A percentile compares a stretch with the other conserved stretches of the same genome.
Conservation (phyloP, 495 filamentous ascomycete genomes). For the Neurospora sp. region DNA sequence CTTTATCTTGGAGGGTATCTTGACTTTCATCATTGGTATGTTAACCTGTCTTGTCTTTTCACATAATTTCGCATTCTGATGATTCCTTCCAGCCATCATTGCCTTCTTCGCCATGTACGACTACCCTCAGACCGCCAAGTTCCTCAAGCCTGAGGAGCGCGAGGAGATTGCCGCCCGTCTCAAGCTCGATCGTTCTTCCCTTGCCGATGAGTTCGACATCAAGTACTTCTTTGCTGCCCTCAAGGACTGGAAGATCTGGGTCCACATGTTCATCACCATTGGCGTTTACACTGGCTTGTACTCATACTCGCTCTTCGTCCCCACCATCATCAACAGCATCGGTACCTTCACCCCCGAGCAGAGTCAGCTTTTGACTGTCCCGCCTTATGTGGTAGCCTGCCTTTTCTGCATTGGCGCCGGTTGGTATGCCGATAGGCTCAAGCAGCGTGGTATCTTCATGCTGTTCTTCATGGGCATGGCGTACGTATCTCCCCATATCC, state of each 20-base stretch:
- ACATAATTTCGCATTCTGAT: not conserved
- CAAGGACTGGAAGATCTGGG: constrained; percentile 73
- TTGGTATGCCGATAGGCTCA: constrained; percentile 41
- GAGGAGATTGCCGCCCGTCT: constrained; percentile 57
- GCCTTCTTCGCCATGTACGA: constrained; percentile 68
- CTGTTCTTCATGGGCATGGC: constrained; percentile 37
- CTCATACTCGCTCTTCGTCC: constrained; percentile 57
- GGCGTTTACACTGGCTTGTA: constrained; percentile 49
- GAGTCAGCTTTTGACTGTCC: constrained; percentile 52
- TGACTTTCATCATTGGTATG: constrained; percentile 48
- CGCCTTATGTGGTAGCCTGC: constrained; percentile 45
- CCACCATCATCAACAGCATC: constrained; percentile 51
- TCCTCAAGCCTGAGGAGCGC: constrained; percentile 55
- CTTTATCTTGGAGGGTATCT: constrained; percentile 60
- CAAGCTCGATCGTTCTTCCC: constrained; percentile 57
- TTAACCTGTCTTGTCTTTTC: constrained; percentile 20
- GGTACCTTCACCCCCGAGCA: constrained; percentile 40
- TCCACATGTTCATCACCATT: constrained; percentile 40
- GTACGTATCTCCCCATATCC: constrained; percentile 9
- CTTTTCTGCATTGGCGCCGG: constrained; percentile 41
- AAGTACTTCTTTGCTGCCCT: constrained; percentile 59
- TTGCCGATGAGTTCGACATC: constrained; percentile 68
- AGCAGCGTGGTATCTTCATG: constrained; percentile 46
- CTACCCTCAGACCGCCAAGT: constrained; percentile 68
- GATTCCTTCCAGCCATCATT: constrained; percentile 32